Evolutionary conservation across 192 early-diverging fungal genomes (phyloP).

Genomic region (Dimargaris verticillata): DNA sequence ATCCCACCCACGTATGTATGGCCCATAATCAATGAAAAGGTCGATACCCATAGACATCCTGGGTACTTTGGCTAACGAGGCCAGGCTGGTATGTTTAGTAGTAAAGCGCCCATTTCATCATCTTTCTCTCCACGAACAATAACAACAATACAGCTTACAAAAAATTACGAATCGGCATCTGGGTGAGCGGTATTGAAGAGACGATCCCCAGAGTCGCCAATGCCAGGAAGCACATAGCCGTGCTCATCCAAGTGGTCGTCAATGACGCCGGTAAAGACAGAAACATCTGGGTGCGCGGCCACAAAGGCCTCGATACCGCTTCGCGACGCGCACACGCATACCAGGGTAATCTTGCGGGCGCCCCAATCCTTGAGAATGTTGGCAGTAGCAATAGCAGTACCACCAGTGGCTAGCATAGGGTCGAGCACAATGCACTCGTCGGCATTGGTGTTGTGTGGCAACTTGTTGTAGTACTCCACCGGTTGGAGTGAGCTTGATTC

Average conservation of each 20-base stretch:
- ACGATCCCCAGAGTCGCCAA: slow-evolving; percentile 56
- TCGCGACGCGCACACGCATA: slow-evolving; percentile 38
- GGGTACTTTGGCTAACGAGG: no score
- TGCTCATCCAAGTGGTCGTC: slow-evolving; percentile 36
- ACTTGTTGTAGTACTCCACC: slow-evolving; percentile 88
- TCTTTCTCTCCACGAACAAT: no score
- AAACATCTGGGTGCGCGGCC: slow-evolving; percentile 33
- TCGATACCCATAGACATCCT: no score
- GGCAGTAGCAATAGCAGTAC: slow-evolving; percentile 58
- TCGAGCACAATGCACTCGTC: slow-evolving; percentile 60
- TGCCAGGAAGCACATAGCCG: slow-evolving; percentile 41
- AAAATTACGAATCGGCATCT: not conserved
- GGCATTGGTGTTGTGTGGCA: slow-evolving; percentile 47
- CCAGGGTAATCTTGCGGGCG: slow-evolving; percentile 48
- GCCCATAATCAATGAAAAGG: no score
- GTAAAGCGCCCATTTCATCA: no score
- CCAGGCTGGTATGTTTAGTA: no score
- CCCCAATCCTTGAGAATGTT: slow-evolving; percentile 71
- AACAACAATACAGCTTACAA: no score
- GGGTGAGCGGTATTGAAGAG: slow-evolving; percentile 33
- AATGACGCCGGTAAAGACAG: slow-evolving; percentile 34
- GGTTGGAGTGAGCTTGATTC: slow-evolving; percentile 66
- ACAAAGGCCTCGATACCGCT: slow-evolving; percentile 28
- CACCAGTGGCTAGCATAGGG: slow-evolving; percentile 70
- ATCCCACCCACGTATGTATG: no score